Percentiles rank a stretch among this genome's conserved stretches.
Conservation (phyloP, 495 filamentous ascomycete genomes). For the Cercophora newfieldiana region DNA sequence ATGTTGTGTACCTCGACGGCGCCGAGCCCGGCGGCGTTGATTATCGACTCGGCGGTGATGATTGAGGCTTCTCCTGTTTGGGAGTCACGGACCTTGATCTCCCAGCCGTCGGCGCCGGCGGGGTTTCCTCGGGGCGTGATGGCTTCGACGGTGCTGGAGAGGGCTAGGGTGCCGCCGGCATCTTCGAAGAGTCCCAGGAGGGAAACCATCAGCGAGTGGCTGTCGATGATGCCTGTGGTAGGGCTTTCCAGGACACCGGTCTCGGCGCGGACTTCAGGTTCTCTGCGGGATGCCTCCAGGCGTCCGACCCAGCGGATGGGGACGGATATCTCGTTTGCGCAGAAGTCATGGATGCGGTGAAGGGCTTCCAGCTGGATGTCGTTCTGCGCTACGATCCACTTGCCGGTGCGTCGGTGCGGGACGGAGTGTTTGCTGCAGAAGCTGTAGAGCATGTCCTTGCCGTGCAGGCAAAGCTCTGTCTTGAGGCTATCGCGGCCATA, state of each 20-base stretch:
- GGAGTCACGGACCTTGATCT: slow-evolving; percentile 44
- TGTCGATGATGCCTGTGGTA: slow-evolving; percentile 88
- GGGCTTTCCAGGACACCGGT: slow-evolving; percentile 78
- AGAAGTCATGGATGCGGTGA: slow-evolving; percentile 64
- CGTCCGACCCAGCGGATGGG: slow-evolving; percentile 68
- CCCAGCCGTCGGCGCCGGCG: slow-evolving; percentile 54
- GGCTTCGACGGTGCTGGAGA: slow-evolving; percentile 59
- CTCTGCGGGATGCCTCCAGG: slow-evolving; percentile 60
- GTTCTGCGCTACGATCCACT: slow-evolving; percentile 94
- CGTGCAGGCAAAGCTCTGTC: slow-evolving; percentile 76
- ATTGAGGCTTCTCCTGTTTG: slow-evolving; percentile 47
- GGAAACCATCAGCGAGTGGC: slow-evolving; percentile 77
- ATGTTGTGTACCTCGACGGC: slow-evolving; percentile 80
- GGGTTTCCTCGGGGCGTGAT: slow-evolving; percentile 58
- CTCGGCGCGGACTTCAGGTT: slow-evolving; percentile 74
- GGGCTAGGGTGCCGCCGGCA: slow-evolving; percentile 68
- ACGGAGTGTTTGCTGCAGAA: slow-evolving; percentile 68
- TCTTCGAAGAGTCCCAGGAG: slow-evolving; percentile 76
- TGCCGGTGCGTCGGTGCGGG: slow-evolving; percentile 73
- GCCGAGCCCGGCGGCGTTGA: slow-evolving; percentile 84
- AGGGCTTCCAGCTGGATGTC: slow-evolving; percentile 65
- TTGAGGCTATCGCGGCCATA: slow-evolving; percentile 79
- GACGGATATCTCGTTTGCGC: slow-evolving; percentile 60
- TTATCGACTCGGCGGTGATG: slow-evolving; percentile 71
- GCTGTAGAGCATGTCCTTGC: slow-evolving; percentile 73